A percentile compares a stretch with the other conserved stretches of the same genome.
Conservation (phyloP, 352 stramenopile species). For the Thalassiosira pacifica region DNA sequence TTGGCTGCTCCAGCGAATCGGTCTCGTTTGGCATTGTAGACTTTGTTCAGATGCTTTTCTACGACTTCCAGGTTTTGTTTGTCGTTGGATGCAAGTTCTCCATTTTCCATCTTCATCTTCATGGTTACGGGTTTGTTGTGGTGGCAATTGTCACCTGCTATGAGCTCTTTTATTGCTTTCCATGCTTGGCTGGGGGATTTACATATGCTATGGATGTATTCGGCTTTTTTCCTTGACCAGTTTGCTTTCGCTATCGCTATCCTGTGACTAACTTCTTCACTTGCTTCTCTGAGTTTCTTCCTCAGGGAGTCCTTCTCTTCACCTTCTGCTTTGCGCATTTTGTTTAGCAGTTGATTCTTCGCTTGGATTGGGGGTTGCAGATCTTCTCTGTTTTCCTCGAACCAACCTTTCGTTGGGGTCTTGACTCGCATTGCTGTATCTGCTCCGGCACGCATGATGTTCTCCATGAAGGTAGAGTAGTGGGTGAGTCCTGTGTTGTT, state of each 20-base stretch:
- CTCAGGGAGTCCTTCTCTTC: too few relatives aligned
- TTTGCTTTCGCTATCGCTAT: too few relatives aligned
- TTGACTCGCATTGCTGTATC: background rate
- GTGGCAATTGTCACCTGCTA: background rate
- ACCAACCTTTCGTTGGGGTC: too few relatives aligned
- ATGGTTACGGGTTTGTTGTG: constrained; percentile 22
- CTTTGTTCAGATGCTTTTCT: constrained; percentile 18
- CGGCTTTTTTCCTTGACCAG: too few relatives aligned
- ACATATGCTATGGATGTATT: too few relatives aligned
- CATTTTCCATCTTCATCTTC: constrained; percentile 18
- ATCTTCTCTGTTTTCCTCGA: too few relatives aligned
- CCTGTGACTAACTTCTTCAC: too few relatives aligned
- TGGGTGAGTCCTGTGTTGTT: background rate
- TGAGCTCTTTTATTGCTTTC: background rate
- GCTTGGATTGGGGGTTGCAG: too few relatives aligned
- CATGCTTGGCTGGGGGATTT: background rate
- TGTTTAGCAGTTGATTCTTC: too few relatives aligned
- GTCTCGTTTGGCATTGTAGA: constrained; percentile 43
- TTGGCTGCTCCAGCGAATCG: too few relatives aligned
- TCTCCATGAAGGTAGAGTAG: background rate
- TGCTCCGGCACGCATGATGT: background rate
- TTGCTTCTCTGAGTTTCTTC: too few relatives aligned
- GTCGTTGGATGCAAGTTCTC: constrained; percentile 28
- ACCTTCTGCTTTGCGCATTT: too few relatives aligned
- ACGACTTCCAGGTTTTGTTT: constrained; percentile 38